Evolutionary conservation across 805 yeast genomes (phyloP).

Genomic region (Komagataella populi): DNA sequence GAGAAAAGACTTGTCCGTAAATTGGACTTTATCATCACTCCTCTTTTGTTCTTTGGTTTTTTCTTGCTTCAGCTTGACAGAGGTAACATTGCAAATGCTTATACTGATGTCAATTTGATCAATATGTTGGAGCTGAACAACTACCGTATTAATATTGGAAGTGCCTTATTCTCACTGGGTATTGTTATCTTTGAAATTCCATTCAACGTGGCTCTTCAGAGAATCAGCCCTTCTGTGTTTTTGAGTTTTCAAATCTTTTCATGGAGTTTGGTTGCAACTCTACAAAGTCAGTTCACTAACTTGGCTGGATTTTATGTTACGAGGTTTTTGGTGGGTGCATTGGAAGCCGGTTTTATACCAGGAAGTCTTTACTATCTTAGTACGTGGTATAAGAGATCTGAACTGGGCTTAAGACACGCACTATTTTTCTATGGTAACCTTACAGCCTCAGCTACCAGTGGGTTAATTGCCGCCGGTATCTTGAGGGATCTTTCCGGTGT

Average conservation of each 20-base stretch:
- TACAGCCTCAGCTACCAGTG: conserved; percentile 23
- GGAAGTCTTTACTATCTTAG: conserved; percentile 47
- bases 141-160: conserved; percentile 25
- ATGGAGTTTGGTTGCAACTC: conserved; percentile 25
- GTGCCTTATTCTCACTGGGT: conserved; percentile 25
- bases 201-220: conserved; percentile 18
- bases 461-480: conserved; percentile 32
- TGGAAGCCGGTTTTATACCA: conserved; percentile 53
- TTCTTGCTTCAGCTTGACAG: conserved; percentile 34
- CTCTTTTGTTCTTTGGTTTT: conserved; percentile 30
- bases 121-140: conserved; percentile 22
- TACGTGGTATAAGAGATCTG: conserved; percentile 39
- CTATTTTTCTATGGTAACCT: conserved; percentile 22
- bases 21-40: conserved; percentile 28
- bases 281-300: conserved; percentile 19
- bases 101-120: conserved; percentile 34
- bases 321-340: conserved; percentile 50
- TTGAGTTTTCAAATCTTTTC: conserved; percentile 9
- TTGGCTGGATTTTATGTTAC: conserved; percentile 12
- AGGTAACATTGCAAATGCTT: conserved; percentile 36
- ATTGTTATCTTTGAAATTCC: conserved; percentile 28
- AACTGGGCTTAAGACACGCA: conserved; percentile 29
- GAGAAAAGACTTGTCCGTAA: conserved; percentile 23
- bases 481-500: conserved; percentile 31
- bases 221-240: conserved; percentile 21